Base-by-base conservation (phyloP, 2,329 filamentous ascomycete species). In the Pseudogymnoascus sp. region DNA sequence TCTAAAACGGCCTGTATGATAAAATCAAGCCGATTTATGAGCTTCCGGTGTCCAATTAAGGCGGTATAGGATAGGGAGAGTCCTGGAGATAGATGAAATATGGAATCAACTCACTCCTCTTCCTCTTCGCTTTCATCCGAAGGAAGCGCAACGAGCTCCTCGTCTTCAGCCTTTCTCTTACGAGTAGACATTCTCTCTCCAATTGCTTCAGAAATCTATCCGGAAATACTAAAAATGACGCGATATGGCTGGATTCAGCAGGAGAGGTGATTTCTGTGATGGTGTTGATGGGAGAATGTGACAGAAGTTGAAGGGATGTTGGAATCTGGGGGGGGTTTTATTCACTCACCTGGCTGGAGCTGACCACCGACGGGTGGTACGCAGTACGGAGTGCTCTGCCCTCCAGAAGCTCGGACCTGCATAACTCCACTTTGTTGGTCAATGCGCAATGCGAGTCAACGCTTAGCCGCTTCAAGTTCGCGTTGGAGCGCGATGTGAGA, bases 121-220 rank as follows among this genome's bases (percentile, higher is more conserved):
- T 72, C 70, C 44, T 72, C 70, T 38, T 72, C 70, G 29, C 67
- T 68, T 19, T 70, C 69, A 60, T 72, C 69, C 40, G 67, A 69
- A 3, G 69, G 69, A 15, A 72, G 68, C 35, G 69, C 69, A 37
- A 72, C 70, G 19, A 72, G 68, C 69, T 72, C 70, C 65, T 71
- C 70, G 37, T 70, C 69, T 35, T 68, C 61, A 60, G 59, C 59
- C 67, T 70, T 71, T 63, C 70, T 67, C 67, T 70, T 70, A 42
- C 59, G 59, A 26, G 59, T 60, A 60, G 59, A 60, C 33, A 38
- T 38, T 60, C 17, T 42, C 59, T 17, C 19, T 38, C 33, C 59
- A 38, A 60, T 60, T 26, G 33, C 38, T 37, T 26, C 38, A 40
- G 38, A 60, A 42, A 60, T 40, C 19, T 26, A 26, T 40, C 23